Evolutionary conservation across 2,329 filamentous ascomycete species (phyloP).

Genomic region (Diaporthe nobilis): DNA sequence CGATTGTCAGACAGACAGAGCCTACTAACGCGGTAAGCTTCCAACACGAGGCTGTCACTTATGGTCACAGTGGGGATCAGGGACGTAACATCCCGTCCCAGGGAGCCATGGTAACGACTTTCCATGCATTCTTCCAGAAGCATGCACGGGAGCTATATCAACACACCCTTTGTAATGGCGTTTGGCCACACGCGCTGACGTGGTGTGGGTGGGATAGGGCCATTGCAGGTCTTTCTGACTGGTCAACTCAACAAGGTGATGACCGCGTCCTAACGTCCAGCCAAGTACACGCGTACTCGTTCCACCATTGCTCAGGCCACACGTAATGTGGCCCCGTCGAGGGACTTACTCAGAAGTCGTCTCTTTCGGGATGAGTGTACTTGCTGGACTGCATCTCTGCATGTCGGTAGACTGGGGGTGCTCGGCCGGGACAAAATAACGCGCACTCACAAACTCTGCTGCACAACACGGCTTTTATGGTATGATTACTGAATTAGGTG

Average conservation of each 20-base stretch:
- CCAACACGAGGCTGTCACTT: neutral
- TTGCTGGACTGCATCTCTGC: neutral
- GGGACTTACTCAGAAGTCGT: neutral
- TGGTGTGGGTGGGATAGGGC: neutral
- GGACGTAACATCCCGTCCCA: conserved; percentile 20
- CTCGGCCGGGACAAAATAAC: too few species aligned
- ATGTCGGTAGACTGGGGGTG: conserved; percentile 2
- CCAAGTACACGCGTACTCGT: conserved; percentile 20
- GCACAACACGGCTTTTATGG: too few species aligned
- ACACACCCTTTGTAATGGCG: neutral
- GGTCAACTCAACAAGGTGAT: neutral
- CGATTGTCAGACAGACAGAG: neutral
- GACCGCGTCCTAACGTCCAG: neutral
- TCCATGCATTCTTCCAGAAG: conserved; percentile 15
- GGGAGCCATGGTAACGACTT: neutral
- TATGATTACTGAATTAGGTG: too few species aligned
- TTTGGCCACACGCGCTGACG: neutral
- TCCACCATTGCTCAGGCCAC: neutral
- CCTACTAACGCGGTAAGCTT: neutral
- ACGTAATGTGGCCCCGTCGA: neutral
- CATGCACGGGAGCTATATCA: neutral
- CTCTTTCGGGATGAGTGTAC: too few species aligned
- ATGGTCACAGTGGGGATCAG: conserved; percentile 10
- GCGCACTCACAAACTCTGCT: too few species aligned
- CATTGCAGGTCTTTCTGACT: neutral